Evolutionary conservation across 306 rosid species (phyloP).

Genomic region (Geum urbanum): DNA sequence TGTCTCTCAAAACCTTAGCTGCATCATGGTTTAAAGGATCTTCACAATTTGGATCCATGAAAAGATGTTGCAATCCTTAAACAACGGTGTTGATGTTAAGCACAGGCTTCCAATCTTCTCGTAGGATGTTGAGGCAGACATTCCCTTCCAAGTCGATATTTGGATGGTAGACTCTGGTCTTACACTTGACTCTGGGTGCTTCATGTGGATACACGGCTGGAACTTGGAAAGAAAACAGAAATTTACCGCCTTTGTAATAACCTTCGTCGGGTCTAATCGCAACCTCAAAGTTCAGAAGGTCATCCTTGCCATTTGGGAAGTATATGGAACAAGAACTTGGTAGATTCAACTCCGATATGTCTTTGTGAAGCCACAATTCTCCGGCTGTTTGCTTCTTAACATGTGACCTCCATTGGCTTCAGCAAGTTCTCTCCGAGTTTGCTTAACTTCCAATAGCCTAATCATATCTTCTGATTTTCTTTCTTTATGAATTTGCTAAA

Average conservation of each 20-base stretch:
- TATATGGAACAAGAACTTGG: slow-evolving; percentile 65
- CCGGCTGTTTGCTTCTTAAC: slow-evolving; percentile 79
- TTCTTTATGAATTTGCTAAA: background rate
- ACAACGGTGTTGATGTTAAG: slow-evolving; percentile 73
- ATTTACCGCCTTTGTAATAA: slow-evolving; percentile 65
- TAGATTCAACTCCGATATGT: slow-evolving; percentile 80
- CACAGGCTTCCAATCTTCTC: slow-evolving; percentile 97
- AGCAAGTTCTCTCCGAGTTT: slow-evolving; percentile 73
- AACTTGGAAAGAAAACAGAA: slow-evolving; percentile 69
- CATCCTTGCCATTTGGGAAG: slow-evolving; percentile 91
- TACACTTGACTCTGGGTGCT: slow-evolving; percentile 88
- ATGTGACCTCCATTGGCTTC: slow-evolving; percentile 56
- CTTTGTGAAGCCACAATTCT: slow-evolving; percentile 84
- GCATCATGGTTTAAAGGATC: slow-evolving; percentile 92
- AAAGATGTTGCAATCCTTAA: slow-evolving; percentile 80
- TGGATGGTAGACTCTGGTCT: slow-evolving; percentile 88
- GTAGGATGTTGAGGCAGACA: slow-evolving; percentile 79
- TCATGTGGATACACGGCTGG: slow-evolving; percentile 74
- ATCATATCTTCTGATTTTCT: slow-evolving; percentile 58
- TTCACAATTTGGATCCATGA: slow-evolving; percentile 81
- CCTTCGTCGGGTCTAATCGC: slow-evolving; percentile 88
- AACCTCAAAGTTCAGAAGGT: slow-evolving; percentile 79
- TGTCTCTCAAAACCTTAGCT: slow-evolving; percentile 69
- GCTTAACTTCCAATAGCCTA: slow-evolving; percentile 78
- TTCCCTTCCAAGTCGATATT: slow-evolving; percentile 93